These are phyloP conservation scores for Elaeis oleifera DNA, from an alignment of 202 grass and related monocot genomes.

Conservation along the genomic window DNA sequence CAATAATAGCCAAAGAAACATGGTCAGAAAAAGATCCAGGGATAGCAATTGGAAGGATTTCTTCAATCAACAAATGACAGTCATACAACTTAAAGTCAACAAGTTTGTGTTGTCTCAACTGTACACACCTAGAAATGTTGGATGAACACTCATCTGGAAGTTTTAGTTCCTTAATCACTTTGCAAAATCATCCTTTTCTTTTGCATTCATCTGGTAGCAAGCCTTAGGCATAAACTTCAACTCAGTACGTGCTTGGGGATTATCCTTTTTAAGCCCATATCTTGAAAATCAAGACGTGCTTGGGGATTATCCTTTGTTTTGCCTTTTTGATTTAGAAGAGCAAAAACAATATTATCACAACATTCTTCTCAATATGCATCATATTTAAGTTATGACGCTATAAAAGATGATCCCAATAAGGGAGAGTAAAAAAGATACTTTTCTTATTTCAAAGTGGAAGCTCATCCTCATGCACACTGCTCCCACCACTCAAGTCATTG, in stretches of 20 bases:
- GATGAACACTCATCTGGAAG: too few species aligned
- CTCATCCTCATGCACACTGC: neutral
- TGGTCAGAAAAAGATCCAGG: too few species aligned
- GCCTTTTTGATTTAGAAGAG: neutral
- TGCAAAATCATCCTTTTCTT: too few species aligned
- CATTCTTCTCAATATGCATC: constrained; percentile 1
- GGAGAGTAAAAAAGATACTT: neutral
- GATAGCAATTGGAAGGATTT: too few species aligned
- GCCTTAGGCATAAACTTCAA: too few species aligned
- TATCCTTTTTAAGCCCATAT: neutral
- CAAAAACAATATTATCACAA: neutral
- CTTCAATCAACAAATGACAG: too few species aligned
- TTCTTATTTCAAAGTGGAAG: neutral
- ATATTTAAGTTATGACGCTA: neutral
- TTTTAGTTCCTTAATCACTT: too few species aligned
- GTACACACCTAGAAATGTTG: too few species aligned
- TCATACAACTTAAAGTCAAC: too few species aligned
- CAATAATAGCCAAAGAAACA: too few species aligned
- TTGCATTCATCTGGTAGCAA: too few species aligned
- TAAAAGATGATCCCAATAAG: neutral
- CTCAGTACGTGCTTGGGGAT: neutral
- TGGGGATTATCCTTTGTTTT: neutral
- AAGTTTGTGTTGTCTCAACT: too few species aligned
- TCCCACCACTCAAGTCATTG: neutral
- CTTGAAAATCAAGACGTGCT: neutral